Evolutionary conservation across 2,329 filamentous ascomycete genomes (phyloP).

Genomic region (Beauveria sp.): DNA sequence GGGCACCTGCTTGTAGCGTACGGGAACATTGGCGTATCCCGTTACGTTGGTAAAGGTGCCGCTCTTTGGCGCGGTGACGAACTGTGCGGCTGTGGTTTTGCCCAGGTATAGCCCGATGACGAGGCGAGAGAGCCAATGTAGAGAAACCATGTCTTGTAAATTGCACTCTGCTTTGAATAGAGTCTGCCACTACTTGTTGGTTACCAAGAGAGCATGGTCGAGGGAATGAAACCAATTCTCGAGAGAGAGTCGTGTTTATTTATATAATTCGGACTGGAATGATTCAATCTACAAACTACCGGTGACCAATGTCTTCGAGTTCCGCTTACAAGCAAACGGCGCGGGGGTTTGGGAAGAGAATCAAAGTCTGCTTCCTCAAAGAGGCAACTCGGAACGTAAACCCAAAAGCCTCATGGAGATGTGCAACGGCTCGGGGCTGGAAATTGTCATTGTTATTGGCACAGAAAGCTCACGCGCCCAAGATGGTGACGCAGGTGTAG

Average conservation of each 20-base stretch:
- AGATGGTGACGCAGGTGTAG: too few relatives aligned
- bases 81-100: conserved; percentile 14
- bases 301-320: too few relatives aligned
- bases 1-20: conserved; percentile 14
- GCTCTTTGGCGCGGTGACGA: conserved; percentile 16
- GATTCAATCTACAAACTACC: too few relatives aligned
- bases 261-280: too few relatives aligned
- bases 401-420: background rate
- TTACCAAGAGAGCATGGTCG: too few relatives aligned
- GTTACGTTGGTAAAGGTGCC: conserved; percentile 10
- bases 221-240: too few relatives aligned
- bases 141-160: background rate
- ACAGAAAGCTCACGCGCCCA: background rate
- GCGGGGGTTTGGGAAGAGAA: background rate
- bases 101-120: background rate
- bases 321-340: too few relatives aligned
- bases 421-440: background rate
- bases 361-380: background rate
- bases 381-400: background rate
- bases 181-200: too few relatives aligned
- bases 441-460: background rate
- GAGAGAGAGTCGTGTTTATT: too few relatives aligned
- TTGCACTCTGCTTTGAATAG: too few relatives aligned
- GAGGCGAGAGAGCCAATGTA: background rate
- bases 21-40: conserved; percentile 15